Conservation (phyloP, 225 moss, liverwort and hornwort species). For the Polytrichum commune region DNA sequence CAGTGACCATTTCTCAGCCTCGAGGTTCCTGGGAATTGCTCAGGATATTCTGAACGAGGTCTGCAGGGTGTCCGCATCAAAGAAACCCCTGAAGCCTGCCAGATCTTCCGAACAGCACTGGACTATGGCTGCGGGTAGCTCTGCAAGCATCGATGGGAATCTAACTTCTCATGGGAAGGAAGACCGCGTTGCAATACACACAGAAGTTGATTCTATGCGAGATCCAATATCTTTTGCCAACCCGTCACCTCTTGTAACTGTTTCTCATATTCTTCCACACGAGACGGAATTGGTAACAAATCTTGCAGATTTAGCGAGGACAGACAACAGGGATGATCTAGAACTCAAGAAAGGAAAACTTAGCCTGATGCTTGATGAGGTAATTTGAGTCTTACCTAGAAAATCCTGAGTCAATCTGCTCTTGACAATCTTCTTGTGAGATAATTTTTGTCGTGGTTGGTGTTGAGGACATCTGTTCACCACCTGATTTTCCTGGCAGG, state of each 20-base stretch:
- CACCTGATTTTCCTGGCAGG: conserved; percentile 33
- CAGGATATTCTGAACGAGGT: conserved; percentile 58
- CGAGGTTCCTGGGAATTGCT: conserved; percentile 35
- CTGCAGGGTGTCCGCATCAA: conserved; percentile 45
- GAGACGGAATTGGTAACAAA: conserved; percentile 26
- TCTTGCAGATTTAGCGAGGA: conserved; percentile 29
- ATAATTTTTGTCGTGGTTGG: no score
- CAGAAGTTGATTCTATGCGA: conserved; percentile 25
- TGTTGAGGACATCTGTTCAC: no score
- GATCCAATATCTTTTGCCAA: conserved; percentile 24
- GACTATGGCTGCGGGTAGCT: conserved; percentile 27
- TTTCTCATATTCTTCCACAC: conserved; percentile 34
- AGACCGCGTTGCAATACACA: conserved; percentile 13
- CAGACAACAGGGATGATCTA: conserved; percentile 52
- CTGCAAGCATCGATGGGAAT: conserved; percentile 26
- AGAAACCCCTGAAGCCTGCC: conserved; percentile 26
- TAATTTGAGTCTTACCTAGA: conserved; percentile 6
- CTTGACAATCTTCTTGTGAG: no score
- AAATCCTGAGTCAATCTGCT: no score
- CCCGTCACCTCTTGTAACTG: conserved; percentile 25
- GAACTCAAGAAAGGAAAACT: conserved; percentile 53
- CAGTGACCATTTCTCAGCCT: conserved; percentile 20
- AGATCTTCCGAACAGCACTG: conserved; percentile 29
- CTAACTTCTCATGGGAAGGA: conserved; percentile 24
- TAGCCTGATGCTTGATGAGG: conserved; percentile 55